Evolutionary conservation across 2,329 filamentous ascomycete species (phyloP).

Genomic region (Coniochaeta hoffmannii): DNA sequence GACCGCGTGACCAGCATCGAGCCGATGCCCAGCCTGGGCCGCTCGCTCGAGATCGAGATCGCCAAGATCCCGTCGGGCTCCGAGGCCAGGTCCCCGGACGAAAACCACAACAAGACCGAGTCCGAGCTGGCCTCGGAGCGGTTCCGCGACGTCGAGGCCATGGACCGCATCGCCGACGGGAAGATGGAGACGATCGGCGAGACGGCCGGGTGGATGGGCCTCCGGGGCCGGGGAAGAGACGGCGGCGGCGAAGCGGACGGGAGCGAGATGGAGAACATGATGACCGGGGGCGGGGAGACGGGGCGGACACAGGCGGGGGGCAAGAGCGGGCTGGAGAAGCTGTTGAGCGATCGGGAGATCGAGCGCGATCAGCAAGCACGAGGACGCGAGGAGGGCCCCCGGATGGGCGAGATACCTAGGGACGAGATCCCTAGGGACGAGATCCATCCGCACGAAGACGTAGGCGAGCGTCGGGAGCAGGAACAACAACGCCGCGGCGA

Average conservation of each 20-base stretch:
- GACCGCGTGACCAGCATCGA: background rate
- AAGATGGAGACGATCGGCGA: constrained; percentile 19
- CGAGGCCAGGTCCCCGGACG: background rate
- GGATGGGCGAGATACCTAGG: no score
- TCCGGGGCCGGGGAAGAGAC: constrained; percentile 12
- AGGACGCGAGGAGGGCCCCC: no score
- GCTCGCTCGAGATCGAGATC: background rate
- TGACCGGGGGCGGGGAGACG: background rate
- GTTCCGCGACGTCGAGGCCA: constrained; percentile 7
- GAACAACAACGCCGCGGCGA: no score
- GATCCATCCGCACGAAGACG: no score
- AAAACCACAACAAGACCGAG: background rate
- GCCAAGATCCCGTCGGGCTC: background rate
- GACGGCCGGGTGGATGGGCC: no score
- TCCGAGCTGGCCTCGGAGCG: background rate
- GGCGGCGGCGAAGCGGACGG: constrained; percentile 3
- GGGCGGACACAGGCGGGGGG: background rate
- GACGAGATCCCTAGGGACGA: no score
- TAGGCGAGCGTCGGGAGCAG: no score
- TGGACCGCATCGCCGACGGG: constrained; percentile 20
- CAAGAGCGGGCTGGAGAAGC: background rate
- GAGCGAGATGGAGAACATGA: constrained; percentile 2
- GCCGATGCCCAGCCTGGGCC: background rate
- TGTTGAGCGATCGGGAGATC: no score
- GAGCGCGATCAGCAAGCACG: no score